Evolutionary conservation across 805 yeast species (phyloP).

Genomic region (Tetrapisispora iriomotensis): DNA sequence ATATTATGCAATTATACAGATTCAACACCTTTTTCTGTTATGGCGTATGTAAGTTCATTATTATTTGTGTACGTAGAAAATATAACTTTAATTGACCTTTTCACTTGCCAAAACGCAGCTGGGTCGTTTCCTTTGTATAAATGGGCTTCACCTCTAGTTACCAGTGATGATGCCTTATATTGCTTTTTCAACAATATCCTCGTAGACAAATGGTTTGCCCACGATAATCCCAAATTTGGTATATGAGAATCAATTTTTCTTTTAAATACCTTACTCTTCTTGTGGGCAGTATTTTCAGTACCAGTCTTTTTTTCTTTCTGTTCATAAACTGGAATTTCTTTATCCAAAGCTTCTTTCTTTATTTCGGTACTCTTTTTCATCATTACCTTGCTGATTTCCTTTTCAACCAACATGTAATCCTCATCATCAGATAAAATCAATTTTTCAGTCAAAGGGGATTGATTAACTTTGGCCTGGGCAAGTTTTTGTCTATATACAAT

Average conservation of each 20-base stretch:
- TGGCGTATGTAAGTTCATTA: constrained; percentile 15
- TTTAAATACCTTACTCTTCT: constrained; percentile 7
- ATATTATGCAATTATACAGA: constrained; percentile 1
- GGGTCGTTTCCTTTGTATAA: constrained; percentile 28
- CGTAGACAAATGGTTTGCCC: constrained; percentile 44
- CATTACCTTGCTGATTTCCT: constrained; percentile 11
- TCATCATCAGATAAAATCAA: constrained; percentile 24
- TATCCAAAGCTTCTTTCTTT: neutral
- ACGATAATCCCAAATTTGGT: constrained; percentile 47
- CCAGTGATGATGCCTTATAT: constrained; percentile 31
- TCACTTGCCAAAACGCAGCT: constrained; percentile 24
- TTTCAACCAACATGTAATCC: constrained; percentile 19
- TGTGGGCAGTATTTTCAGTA: neutral
- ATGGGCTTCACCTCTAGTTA: constrained; percentile 23
- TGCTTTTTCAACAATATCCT: constrained; percentile 39
- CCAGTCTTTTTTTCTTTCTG: neutral
- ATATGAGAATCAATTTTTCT: constrained; percentile 29
- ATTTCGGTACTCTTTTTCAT: neutral
- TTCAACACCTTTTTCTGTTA: constrained; percentile 23
- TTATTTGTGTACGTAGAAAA: constrained; percentile 31
- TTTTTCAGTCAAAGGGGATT: constrained; percentile 4
- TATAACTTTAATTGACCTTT: constrained; percentile 32
- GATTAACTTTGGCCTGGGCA: constrained; percentile 6
- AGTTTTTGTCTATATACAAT: constrained; percentile 26
- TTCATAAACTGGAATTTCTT: no score